Evolutionary conservation across 2,329 filamentous ascomycete species (phyloP), one percentile per base, ranked within the genome.

Genomic region (Paracoccidioides lutzii): DNA sequence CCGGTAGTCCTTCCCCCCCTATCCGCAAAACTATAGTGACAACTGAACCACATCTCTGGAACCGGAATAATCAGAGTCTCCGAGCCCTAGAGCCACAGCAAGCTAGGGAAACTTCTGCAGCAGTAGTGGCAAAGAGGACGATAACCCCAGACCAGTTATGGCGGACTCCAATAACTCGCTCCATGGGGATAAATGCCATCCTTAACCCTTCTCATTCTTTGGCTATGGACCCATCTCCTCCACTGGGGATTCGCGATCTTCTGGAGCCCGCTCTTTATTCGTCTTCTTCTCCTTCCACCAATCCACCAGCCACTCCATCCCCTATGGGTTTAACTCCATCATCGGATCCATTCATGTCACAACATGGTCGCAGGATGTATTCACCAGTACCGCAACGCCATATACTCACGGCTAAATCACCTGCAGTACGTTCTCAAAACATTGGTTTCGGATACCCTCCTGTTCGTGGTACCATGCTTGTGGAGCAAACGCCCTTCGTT

Each of bases 181-280:
- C 69, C 32, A 68, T 72, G 58, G 70, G 68, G 8, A 69, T 73
- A n/a, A 69, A 71, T 56, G 64, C 71, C 9, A 73, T 73, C 55
- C 58, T 73, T 58, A 73, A 73, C 50, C 69, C 67, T 9, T 63
- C 69, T 4, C 59, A 65, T 28, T 65, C 66, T 52, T 53, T 62
- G 35, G 56, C 57, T n/a, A 40, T 59, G n/a, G 63, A 58, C 33
- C 44, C 55, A n/a, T 45, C 56, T 38, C n/a, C 54, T 50, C 40
- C 55, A 22, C 59, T 61, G 42, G 54, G 57, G 43, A 59, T 53
- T 43, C 63, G 65, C 32, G 68, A 69, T 28, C 63, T 64, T 38
- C 54, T 66, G 9, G 63, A 61, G 8, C 63, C 38, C 55, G 62
- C 56, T 5, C 50, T 53, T 28, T 59, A 57, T 10, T 56, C 58